Evolutionary conservation across 345 rosid species (phyloP).

Genomic region (Gossypium mustelinum): DNA sequence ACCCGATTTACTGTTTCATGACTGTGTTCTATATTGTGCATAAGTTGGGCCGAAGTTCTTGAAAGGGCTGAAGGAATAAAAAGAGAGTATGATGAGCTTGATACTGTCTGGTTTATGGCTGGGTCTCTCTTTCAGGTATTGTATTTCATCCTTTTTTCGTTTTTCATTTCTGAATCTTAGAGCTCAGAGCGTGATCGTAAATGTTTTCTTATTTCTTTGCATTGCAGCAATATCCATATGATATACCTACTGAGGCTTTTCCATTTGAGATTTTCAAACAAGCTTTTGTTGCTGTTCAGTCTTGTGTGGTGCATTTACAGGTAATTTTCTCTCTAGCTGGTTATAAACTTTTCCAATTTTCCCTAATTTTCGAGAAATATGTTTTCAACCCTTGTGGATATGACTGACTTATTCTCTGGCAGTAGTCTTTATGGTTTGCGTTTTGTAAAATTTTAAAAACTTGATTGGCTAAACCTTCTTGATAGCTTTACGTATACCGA

Average conservation of each 20-base stretch:
- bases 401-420: not conserved
- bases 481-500: not conserved
- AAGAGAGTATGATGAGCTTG: slow-evolving; percentile 92
- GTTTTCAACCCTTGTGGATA: not conserved
- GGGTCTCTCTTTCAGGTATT: slow-evolving; percentile 95
- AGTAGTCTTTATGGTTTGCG: not conserved
- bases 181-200: not conserved
- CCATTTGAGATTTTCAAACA: slow-evolving; percentile 89
- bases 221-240: slow-evolving; percentile 93
- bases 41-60: slow-evolving; percentile 73
- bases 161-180: slow-evolving; percentile 2
- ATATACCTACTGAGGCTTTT: slow-evolving; percentile 96
- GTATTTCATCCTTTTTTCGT: slow-evolving; percentile 6
- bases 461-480: slow-evolving; percentile 1
- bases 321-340: slow-evolving; percentile 26
- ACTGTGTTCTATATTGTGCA: slow-evolving; percentile 21
- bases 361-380: not conserved
- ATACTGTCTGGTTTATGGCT: slow-evolving; percentile 99
- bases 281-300: slow-evolving; percentile 95
- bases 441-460: not conserved
- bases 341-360: not conserved
- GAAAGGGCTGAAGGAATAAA: slow-evolving; percentile 86
- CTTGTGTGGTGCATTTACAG: slow-evolving; percentile 97
- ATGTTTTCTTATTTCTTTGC: slow-evolving; percentile 6
- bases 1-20: slow-evolving; percentile 11